These are phyloP conservation scores for Boletus tomentosulus DNA, from an alignment of 768 basidiomycete genomes.

Conservation along the genomic window DNA sequence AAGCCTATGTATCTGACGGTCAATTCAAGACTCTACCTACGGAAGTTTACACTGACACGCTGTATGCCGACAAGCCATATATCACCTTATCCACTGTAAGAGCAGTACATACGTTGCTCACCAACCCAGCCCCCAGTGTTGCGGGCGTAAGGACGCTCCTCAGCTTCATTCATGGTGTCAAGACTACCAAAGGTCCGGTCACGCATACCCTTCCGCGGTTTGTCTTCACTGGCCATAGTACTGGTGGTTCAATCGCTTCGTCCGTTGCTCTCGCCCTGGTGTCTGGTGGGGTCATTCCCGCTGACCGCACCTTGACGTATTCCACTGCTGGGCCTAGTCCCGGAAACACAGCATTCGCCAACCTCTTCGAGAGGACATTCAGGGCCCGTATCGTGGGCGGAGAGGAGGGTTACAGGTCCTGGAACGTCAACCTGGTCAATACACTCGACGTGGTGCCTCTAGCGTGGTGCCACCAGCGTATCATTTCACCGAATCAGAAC, in stretches of 20 bases:
- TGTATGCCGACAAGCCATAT: background rate
- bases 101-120: conserved; percentile 1
- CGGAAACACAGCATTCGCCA: conserved; percentile 4
- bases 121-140: background rate
- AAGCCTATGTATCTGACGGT: background rate
- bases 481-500: conserved; percentile 7
- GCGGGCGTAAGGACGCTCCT: background rate
- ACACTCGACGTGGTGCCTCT: conserved; percentile 8
- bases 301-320: conserved; percentile 3
- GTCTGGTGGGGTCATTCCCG: background rate
- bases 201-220: conserved; percentile 1
- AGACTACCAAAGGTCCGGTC: background rate
- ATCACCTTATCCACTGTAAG: background rate
- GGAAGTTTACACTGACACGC: background rate
- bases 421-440: conserved; percentile 14
- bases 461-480: conserved; percentile 4
- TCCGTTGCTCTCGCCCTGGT: conserved; percentile 7
- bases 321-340: conserved; percentile 1
- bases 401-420: background rate
- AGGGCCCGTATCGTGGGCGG: background rate
- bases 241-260: conserved; percentile 5
- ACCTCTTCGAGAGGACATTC: conserved; percentile 3
- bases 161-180: conserved; percentile 1
- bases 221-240: conserved; percentile 6
- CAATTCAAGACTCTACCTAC: background rate